These are phyloP conservation scores for Aurifilum marmelostoma DNA, from an alignment of 2,329 filamentous ascomycete genomes.

Conservation along the genomic window DNA sequence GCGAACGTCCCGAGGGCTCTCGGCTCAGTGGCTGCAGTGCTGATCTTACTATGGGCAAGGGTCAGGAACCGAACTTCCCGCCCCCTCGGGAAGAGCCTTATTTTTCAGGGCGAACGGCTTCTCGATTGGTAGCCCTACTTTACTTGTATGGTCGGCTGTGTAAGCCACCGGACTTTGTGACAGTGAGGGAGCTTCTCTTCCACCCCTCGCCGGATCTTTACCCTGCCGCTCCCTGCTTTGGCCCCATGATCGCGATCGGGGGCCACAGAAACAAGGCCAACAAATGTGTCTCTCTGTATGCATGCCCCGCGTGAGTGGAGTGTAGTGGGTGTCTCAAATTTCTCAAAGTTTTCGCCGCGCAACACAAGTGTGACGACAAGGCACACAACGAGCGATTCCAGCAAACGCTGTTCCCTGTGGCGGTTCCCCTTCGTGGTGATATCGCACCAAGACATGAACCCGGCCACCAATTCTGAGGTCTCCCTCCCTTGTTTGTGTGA, in stretches of 20 bases:
- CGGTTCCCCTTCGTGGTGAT: neutral
- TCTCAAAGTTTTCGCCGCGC: neutral
- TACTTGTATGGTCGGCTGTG: too few species aligned
- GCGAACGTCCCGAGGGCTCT: neutral
- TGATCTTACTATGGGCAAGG: neutral
- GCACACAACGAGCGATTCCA: too few species aligned
- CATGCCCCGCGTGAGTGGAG: neutral
- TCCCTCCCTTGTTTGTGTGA: too few species aligned
- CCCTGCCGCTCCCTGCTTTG: too few species aligned
- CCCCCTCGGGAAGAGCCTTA: neutral
- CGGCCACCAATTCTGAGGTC: too few species aligned
- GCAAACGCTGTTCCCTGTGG: too few species aligned
- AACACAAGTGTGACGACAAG: neutral
- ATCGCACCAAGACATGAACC: too few species aligned
- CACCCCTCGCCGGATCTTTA: too few species aligned
- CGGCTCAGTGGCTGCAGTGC: neutral
- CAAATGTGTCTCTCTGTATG: neutral
- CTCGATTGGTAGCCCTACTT: conserved; percentile 9
- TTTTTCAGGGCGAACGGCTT: neutral
- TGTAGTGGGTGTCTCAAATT: neutral
- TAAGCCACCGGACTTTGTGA: neutral
- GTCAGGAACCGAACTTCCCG: neutral
- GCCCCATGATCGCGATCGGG: conserved; percentile 5
- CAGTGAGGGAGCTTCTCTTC: neutral
- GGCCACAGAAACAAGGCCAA: conserved; percentile 7